A percentile compares a stretch with the other conserved stretches of the same genome.
Evolutionary conservation across 495 filamentous ascomycete genomes (phyloP).

Genomic region (Penicillium riverlandense): DNA sequence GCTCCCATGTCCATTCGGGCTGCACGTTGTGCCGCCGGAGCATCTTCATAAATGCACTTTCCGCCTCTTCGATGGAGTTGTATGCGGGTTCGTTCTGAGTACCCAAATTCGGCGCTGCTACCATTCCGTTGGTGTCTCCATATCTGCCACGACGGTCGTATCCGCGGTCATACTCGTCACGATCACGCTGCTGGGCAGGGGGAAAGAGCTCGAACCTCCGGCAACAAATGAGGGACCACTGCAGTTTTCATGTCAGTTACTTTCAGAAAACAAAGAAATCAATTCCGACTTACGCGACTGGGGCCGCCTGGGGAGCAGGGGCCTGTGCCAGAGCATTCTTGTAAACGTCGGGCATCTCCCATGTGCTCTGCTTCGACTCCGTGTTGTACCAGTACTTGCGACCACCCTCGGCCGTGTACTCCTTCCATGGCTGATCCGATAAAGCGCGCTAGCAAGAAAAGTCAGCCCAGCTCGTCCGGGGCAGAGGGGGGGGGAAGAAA

Average conservation of each 20-base stretch:
- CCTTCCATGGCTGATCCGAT: constrained; percentile 83
- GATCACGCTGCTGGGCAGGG: constrained; percentile 34
- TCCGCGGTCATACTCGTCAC: constrained; percentile 51
- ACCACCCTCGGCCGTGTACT: constrained; percentile 79
- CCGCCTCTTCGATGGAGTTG: constrained; percentile 79
- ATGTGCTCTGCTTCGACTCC: constrained; percentile 85
- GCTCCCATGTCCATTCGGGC: constrained; percentile 88
- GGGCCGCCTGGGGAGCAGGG: constrained; percentile 36
- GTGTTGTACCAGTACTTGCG: constrained; percentile 92
- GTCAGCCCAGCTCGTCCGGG: not conserved
- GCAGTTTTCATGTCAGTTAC: constrained; percentile 4
- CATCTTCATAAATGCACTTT: constrained; percentile 88
- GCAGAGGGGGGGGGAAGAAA: constrained; percentile 1
- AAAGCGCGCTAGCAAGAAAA: constrained; percentile 58
- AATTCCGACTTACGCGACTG: constrained; percentile 51
- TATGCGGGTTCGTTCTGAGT: constrained; percentile 76
- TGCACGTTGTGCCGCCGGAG: constrained; percentile 78
- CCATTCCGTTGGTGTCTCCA: constrained; percentile 50
- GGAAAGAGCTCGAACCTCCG: constrained; percentile 51
- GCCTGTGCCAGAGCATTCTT: constrained; percentile 59
- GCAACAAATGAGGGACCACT: constrained; percentile 63
- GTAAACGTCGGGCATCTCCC: constrained; percentile 88
- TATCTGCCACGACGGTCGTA: constrained; percentile 64
- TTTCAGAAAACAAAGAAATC: too few relatives aligned
- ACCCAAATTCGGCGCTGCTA: constrained; percentile 54